Conservation (phyloP, 257 asterid species). For the Nicotiana otophora region DNA sequence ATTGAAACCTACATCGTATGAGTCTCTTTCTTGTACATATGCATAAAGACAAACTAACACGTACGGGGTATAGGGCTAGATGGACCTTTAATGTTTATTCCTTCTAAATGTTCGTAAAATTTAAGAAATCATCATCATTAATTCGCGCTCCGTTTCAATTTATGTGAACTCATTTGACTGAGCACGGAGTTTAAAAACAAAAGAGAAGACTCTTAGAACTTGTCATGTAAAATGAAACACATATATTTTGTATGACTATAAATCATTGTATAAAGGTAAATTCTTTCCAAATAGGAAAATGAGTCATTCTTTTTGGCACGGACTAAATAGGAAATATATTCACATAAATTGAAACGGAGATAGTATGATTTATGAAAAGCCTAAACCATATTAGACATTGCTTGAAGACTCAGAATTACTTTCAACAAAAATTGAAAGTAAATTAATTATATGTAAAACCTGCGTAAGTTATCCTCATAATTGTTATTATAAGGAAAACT, state of each 20-base stretch:
- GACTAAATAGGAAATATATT: no score
- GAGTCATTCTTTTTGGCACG: no score
- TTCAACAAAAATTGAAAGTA: not conserved
- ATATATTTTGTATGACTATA: no score
- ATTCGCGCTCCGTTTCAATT: no score
- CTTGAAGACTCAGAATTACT: not conserved
- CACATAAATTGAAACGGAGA: no score
- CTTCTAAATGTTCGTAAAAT: not conserved
- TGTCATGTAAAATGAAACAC: no score
- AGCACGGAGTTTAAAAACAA: no score
- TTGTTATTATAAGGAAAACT: not conserved
- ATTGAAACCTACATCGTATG: not conserved
- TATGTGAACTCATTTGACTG: no score
- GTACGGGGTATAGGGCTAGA: not conserved
- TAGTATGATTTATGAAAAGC: not conserved
- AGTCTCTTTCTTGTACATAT: not conserved
- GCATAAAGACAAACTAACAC: not conserved
- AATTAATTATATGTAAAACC: slow-evolving; percentile 8
- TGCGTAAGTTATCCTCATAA: slow-evolving; percentile 18
- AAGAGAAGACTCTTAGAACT: no score
- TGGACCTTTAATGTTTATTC: not conserved
- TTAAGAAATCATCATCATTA: not conserved
- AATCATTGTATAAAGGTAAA: no score
- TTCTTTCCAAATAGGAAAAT: no score
- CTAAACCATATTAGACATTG: not conserved